These are phyloP conservation scores for Pharus latifolius DNA, from an alignment of 176 grass and related monocot genomes.

Conservation along the genomic window DNA sequence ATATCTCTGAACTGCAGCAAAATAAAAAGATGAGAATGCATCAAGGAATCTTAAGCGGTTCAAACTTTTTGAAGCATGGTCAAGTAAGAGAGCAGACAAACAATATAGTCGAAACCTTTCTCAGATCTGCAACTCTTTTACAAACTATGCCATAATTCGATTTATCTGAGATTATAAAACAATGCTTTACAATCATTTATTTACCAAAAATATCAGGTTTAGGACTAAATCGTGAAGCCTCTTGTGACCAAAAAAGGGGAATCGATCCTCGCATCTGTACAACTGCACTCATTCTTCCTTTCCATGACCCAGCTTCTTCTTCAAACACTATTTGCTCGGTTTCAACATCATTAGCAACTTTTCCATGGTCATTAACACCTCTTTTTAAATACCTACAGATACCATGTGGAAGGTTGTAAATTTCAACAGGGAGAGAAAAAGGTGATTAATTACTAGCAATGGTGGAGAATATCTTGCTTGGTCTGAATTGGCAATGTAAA, in stretches of 20 bases:
- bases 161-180: not conserved
- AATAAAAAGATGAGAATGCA: conserved; percentile 16
- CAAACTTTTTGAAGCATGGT: not conserved
- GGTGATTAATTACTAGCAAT: not conserved
- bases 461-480: not conserved
- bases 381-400: conserved; percentile 85
- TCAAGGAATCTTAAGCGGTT: not conserved
- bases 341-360: conserved; percentile 98
- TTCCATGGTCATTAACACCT: conserved; percentile 91
- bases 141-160: not conserved
- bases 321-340: conserved; percentile 95
- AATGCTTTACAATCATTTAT: not conserved
- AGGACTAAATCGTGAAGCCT: conserved; percentile 88
- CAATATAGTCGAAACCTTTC: not conserved
- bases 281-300: conserved; percentile 86
- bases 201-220: conserved; percentile 97
- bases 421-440: conserved; percentile 3
- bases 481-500: not conserved
- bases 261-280: conserved; percentile 98
- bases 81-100: not conserved
- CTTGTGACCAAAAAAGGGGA: conserved; percentile 97
- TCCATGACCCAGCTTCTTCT: conserved; percentile 74
- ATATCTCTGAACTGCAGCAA: conserved; percentile 88
- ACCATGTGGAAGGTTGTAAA: not conserved
- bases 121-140: not conserved